Evolutionary conservation across 2,329 filamentous ascomycete species (phyloP), one percentile per base, ranked within the genome.

Genomic region (Lasiodiplodia gonubiensis): DNA sequence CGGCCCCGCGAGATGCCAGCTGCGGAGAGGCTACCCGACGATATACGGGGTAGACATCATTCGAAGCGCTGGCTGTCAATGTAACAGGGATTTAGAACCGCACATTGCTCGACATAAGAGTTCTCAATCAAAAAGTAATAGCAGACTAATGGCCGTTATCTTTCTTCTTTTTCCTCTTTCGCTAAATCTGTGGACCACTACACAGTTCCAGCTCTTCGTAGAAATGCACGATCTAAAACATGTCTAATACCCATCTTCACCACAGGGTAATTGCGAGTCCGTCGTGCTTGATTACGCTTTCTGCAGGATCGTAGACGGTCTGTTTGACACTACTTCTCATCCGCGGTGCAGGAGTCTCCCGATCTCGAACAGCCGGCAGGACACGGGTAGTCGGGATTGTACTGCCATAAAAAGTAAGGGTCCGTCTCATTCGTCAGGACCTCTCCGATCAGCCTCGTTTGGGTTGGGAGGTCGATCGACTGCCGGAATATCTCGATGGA

Each of bases 371-470:
- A 81, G 0, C 78, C 78, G 8, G 39, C 54, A 3, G 80, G 80
- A 73, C 80, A 81, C 7, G 72, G 70, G 39, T 73, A 72, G 2
- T 64, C 69, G 5, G 73, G 70, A 70, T 84, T 76, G 73, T 79
- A 86, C 76, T 88, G 86, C 86, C 85, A 88, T 30, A 72, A 69
- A 74, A 87, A 87, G 69, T 80, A 83, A 7, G 76, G 75, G 74
- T 87, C 83, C 49, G 85, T 88, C 77, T 87, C 86, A 61, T 84
- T 83, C 1, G 78, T 74, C 70, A 87, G 71, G 2, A 87, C 77
- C 10, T 76, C 78, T 0, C 77, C 80, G 11, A 87, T 71, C 59
- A 87, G 71, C 16, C 75, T 74, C 7, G 81, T 80, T 55, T 72
- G 67, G 2, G 66, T 70, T 6, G 75, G 70, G 49, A 85, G 67